These are phyloP conservation scores for Sphaerulina musiva DNA, from an alignment of 2,329 filamentous ascomycete species.

Conservation along the genomic window DNA sequence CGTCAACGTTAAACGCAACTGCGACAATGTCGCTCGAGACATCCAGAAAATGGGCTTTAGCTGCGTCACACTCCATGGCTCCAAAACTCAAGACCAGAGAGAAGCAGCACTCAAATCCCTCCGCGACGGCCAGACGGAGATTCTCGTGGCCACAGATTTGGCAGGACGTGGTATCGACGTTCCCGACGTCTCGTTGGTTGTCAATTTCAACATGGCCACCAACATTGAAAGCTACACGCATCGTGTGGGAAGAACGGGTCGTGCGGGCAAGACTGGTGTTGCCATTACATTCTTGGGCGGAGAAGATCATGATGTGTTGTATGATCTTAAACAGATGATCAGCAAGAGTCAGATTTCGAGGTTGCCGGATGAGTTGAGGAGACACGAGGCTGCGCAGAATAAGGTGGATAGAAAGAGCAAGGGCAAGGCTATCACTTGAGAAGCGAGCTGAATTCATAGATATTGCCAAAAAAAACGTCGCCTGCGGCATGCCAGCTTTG, in stretches of 20 bases:
- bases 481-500: no score
- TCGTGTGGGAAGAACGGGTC: slow-evolving; percentile 90
- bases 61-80: slow-evolving; percentile 84
- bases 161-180: slow-evolving; percentile 98
- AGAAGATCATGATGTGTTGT: slow-evolving; percentile 85
- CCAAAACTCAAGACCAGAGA: slow-evolving; percentile 96
- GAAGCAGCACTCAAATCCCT: slow-evolving; percentile 85
- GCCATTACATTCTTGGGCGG: slow-evolving; percentile 91
- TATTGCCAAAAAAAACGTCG: no score
- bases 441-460: not conserved
- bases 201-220: slow-evolving; percentile 98
- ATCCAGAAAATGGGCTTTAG: slow-evolving; percentile 92
- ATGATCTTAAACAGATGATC: slow-evolving; percentile 89
- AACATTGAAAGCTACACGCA: slow-evolving; percentile 95
- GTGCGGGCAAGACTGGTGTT: slow-evolving; percentile 93
- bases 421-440: slow-evolving; percentile 24
- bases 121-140: slow-evolving; percentile 70
- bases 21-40: slow-evolving; percentile 86
- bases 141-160: slow-evolving; percentile 91
- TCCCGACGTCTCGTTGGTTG: slow-evolving; percentile 81
- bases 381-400: slow-evolving; percentile 87
- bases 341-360: slow-evolving; percentile 81
- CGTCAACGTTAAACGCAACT: slow-evolving; percentile 99
- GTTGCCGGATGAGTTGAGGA: slow-evolving; percentile 82
- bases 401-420: slow-evolving; percentile 35